Evolutionary conservation across 2,329 filamentous ascomycete species (phyloP), one percentile per base, ranked within the genome.

Genomic region (Cercospora sp.): DNA sequence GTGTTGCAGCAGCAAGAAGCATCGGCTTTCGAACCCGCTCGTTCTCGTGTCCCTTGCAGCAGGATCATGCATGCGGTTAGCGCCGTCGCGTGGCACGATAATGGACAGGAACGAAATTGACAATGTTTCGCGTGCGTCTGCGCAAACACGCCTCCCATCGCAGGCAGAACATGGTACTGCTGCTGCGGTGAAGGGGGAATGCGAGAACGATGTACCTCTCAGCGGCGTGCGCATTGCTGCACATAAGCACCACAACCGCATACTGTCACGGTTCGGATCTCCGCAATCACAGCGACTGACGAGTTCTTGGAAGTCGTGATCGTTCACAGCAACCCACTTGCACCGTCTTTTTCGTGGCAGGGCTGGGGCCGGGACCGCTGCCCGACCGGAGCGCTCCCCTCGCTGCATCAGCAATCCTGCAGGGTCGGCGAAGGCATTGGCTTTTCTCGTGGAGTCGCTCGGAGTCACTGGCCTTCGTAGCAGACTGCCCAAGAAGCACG

Each of bases 41-140:
- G 53, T 67, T 64, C 28, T 64, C 65, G 60, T 67, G 65, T 57
- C 18, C 51, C 62, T 45, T 23, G 62, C 62, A 33, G 62, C 9
- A 55, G 33, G 1, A 5, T 16, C 23, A 40, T 59, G 20, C 31
- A 58, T 18, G 51, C 20, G 55, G 62, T 36, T 20, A 36, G 61
- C 61, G 60, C 18, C 1, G 3, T 55, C 31, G 23, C 62, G 51
- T 23, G 51, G 45, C 48, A 64, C 62, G 62, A 64, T 45, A 64
- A 64, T 59, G 31, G n/a, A 51, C 40, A 68, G 62, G 62, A 58
- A 42, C 30, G 40, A 60, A 58, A 30, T 31, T 45, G 40, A 53
- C 58, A 60, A 57, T 55, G 42, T 36, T 63, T 55, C 61, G 26
- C 51, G 61, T 26, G 45, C n/a, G 45, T 51, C 18, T 57, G 61